Percentiles rank a stretch among this genome's conserved stretches.
These are phyloP conservation scores for Hyaloscypha hepaticicola DNA, from an alignment of 495 filamentous ascomycete genomes.

Conservation along the genomic window DNA sequence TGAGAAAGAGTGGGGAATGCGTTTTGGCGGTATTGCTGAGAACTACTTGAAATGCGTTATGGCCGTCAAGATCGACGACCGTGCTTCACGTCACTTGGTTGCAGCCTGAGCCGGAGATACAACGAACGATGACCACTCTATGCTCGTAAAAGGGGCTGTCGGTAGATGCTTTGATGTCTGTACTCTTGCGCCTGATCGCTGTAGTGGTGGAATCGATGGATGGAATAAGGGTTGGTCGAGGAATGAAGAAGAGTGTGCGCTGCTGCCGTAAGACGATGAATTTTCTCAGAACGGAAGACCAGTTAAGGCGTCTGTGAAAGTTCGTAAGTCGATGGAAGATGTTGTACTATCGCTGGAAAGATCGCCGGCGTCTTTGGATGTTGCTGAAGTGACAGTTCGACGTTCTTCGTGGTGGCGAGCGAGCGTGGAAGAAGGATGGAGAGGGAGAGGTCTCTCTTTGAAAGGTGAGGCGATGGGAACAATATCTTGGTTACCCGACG, in stretches of 20 bases:
- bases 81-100: constrained; percentile 1
- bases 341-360: constrained; percentile 33
- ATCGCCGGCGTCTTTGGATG: constrained; percentile 28
- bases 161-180: neutral
- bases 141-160: neutral
- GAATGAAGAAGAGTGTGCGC: constrained; percentile 11
- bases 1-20: constrained; percentile 65
- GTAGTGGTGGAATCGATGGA: neutral
- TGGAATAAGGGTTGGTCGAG: neutral
- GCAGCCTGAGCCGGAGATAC: neutral
- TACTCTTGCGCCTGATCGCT: neutral
- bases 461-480: neutral
- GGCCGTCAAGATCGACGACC: constrained; percentile 19
- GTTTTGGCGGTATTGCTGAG: constrained; percentile 52
- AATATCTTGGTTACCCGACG: neutral
- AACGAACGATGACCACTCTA: neutral
- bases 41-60: neutral
- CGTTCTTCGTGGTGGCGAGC: constrained; percentile 31
- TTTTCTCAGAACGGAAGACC: constrained; percentile 30
- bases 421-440: constrained; percentile 24
- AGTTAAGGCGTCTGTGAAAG: constrained; percentile 34
- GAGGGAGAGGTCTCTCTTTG: neutral
- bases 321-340: constrained; percentile 30
- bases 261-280: constrained; percentile 26
- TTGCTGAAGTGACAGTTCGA: constrained; percentile 28